A percentile compares a stretch with the other conserved stretches of the same genome.
phyloP scores from a whole-genome alignment of 495 filamentous ascomycete species.

The Talaromyces thailandensis region DNA sequence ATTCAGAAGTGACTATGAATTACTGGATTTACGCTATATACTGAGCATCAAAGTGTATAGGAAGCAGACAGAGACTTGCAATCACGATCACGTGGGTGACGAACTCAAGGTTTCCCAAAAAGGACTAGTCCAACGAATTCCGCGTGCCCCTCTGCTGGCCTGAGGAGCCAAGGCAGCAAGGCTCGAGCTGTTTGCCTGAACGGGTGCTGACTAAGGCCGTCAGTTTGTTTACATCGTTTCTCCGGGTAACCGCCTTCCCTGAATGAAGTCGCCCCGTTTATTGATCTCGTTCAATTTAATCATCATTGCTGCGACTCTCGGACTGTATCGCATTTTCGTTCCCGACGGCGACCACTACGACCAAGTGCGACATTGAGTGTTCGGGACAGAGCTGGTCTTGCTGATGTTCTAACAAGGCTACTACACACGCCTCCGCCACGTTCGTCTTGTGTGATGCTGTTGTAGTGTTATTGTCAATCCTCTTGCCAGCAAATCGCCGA shows the following conservation, averaged over 20 bases:
- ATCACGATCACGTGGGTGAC: not conserved
- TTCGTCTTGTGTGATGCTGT: not conserved
- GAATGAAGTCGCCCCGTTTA: not conserved
- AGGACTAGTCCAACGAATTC: not conserved
- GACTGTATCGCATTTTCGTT: not conserved
- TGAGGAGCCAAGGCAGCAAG: slow-evolving; percentile 1
- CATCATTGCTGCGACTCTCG: not conserved
- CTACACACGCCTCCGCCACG: not conserved
- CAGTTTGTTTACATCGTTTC: slow-evolving; percentile 7
- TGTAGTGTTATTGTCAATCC: not conserved
- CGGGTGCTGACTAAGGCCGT: slow-evolving; percentile 1
- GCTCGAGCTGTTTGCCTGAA: not conserved
- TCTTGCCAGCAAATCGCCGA: not conserved
- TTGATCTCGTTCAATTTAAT: not conserved
- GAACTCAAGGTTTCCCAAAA: not conserved
- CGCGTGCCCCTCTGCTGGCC: not conserved
- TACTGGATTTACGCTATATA: not conserved
- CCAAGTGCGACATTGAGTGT: not conserved
- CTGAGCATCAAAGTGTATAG: not conserved
- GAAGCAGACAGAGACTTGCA: not conserved
- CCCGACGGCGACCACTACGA: not conserved
- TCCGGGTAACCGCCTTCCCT: slow-evolving; percentile 1
- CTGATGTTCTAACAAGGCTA: not conserved
- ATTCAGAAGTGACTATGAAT: not conserved
- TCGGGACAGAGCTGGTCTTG: not conserved